These are phyloP conservation scores for Taiozyma sp. DNA, from an alignment of 1,139 yeast genomes.

Conservation along the genomic window DNA sequence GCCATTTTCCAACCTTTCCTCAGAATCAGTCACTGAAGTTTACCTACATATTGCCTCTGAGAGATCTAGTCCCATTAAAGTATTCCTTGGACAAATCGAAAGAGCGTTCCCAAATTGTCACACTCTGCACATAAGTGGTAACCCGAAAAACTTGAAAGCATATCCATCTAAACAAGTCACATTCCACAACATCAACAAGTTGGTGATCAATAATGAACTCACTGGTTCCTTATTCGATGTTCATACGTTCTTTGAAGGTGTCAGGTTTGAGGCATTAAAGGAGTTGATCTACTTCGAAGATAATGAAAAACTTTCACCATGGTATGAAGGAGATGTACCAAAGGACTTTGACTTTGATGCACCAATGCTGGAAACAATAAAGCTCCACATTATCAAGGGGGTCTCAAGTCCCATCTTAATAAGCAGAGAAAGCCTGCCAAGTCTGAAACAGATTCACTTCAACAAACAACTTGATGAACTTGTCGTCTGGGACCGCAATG, in stretches of 20 bases:
- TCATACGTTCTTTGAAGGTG: background rate
- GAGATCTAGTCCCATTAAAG: background rate
- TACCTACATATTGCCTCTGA: background rate
- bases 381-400: background rate
- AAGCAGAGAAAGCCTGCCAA: background rate
- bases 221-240: background rate
- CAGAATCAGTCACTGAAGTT: background rate
- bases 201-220: background rate
- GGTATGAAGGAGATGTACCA: background rate
- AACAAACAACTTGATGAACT: background rate
- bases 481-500: background rate
- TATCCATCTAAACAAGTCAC: background rate
- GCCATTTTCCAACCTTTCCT: background rate
- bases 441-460: background rate
- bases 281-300: background rate
- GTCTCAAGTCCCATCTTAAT: background rate
- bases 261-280: background rate
- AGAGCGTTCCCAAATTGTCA: background rate
- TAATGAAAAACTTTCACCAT: too few species aligned
- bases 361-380: background rate
- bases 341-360: background rate
- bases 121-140: background rate
- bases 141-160: background rate
- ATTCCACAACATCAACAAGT: background rate
- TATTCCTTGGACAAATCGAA: background rate